These are phyloP conservation scores for Hygrocybe coccinea DNA, from an alignment of 768 basidiomycete species.

Conservation along the genomic window DNA sequence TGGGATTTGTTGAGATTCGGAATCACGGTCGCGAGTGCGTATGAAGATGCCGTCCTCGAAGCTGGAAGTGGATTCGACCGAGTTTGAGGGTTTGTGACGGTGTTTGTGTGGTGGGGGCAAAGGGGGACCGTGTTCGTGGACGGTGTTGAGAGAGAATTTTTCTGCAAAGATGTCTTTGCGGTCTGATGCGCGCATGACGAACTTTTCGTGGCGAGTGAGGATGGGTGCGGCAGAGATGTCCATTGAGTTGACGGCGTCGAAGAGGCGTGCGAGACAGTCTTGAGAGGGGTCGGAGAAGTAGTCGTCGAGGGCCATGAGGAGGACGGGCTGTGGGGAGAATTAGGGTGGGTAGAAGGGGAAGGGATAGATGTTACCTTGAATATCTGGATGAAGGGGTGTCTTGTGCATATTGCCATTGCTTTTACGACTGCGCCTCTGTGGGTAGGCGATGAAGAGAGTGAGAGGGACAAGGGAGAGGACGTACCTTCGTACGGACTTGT, in stretches of 20 bases:
- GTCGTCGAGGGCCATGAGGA: constrained; percentile 91
- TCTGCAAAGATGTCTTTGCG: constrained; percentile 90
- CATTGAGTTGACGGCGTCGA: constrained; percentile 91
- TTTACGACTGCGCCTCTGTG: constrained; percentile 87
- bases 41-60: constrained; percentile 65
- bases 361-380: constrained; percentile 63
- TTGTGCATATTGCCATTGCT: constrained; percentile 90
- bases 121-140: constrained; percentile 23
- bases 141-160: constrained; percentile 51
- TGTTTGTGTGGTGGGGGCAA: constrained; percentile 17
- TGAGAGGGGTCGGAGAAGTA: constrained; percentile 88
- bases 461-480: constrained; percentile 36
- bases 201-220: constrained; percentile 76
- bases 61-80: constrained; percentile 60
- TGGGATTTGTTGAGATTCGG: not conserved
- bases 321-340: constrained; percentile 63
- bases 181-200: constrained; percentile 86
- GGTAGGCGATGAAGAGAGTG: not conserved
- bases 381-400: constrained; percentile 91
- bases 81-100: constrained; percentile 48
- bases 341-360: not conserved
- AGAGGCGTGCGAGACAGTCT: constrained; percentile 83
- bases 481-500: constrained; percentile 65
- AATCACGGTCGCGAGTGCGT: constrained; percentile 21
- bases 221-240: constrained; percentile 73